Base-by-base conservation (phyloP, 345 rosid genomes). In the Noccaea caerulescens region DNA sequence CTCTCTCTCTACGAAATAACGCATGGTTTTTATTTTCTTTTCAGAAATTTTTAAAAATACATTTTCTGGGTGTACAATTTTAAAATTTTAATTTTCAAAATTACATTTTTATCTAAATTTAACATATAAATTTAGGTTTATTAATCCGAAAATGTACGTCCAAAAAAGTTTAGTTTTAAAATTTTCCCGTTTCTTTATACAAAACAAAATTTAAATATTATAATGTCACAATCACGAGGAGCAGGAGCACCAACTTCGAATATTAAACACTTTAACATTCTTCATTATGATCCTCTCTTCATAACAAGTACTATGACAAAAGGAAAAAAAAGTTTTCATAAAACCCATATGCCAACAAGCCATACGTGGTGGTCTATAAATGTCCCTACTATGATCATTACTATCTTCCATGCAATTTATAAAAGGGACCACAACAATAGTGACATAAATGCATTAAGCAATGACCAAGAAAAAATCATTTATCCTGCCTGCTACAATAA, bases 341-440 rank as follows among this genome's bases (percentile, higher is more conserved):
- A 7, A 36, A 27, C 16, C 1, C 36, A 20, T 20, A 20, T 20
- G 23, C 18, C 18, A 16, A 13, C 2, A 49, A 50, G 12, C 4
- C 60, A 32, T 30, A 30, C 18, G 1, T 52, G 69, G 63, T 72
- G 41, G 74, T 50, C 67, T 49, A 54, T 33, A 36, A 36, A 2
- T 14, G 43, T 45, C 33, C 59, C 67, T 70, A 71, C 60, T 7
- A 39, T 53, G 43, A 72, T 63, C 63, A 72, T 53, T 50, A 63
- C 23, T 20, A 20, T 18, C 5, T 32, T 63, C 44, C 27, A 34
- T 59, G 46, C 34, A 50, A 7, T 38, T 49, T 49, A 11, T 0
- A 13, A 71, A 10, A 33, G 46, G 53, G 5, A 49, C 36, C 8
- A 52, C 69, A 66, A 70, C 51, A 7, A 10, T 6, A n/a, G 30